phyloP scores from a whole-genome alignment of 495 filamentous ascomycete genomes.

The Halenospora varia region DNA sequence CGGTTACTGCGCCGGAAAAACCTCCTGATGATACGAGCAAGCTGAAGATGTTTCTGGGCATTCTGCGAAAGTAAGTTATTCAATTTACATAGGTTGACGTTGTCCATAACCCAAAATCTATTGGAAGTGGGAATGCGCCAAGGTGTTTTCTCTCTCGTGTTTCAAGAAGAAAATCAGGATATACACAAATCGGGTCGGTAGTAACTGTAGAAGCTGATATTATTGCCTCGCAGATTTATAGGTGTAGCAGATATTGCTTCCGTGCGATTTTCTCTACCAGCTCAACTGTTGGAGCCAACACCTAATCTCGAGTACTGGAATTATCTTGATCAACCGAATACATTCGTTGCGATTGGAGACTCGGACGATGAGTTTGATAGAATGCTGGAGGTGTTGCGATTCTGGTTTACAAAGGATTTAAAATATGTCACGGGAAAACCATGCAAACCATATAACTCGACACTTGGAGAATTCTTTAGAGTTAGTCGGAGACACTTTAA shows the following conservation, averaged over 20 bases:
- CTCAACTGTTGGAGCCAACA: constrained; percentile 90
- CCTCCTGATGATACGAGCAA: constrained; percentile 76
- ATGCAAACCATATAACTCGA: constrained; percentile 98
- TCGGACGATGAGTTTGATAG: constrained; percentile 87
- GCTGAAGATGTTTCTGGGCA: constrained; percentile 76
- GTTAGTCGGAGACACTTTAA: constrained; percentile 47
- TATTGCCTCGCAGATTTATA: constrained; percentile 22
- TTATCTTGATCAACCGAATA: constrained; percentile 92
- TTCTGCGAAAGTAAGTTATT: constrained; percentile 68
- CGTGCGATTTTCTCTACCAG: constrained; percentile 92
- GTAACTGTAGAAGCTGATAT: too few relatives aligned
- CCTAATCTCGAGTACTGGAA: constrained; percentile 99
- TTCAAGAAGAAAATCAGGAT: background rate
- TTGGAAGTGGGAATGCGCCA: background rate
- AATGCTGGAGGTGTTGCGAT: constrained; percentile 87
- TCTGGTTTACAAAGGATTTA: constrained; percentile 98
- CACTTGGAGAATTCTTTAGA: constrained; percentile 95
- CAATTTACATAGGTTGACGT: constrained; percentile 1
- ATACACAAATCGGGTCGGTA: too few relatives aligned
- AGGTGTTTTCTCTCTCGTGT: background rate
- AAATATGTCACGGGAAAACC: constrained; percentile 99
- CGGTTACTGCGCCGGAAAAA: constrained; percentile 48
- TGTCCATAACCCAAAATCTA: background rate
- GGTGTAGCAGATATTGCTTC: constrained; percentile 93
- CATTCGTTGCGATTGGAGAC: constrained; percentile 93